A percentile compares a stretch with the other conserved stretches of the same genome.
Conservation (phyloP, 2,329 filamentous ascomycete species). For the Colletotrichum zoysiae region DNA sequence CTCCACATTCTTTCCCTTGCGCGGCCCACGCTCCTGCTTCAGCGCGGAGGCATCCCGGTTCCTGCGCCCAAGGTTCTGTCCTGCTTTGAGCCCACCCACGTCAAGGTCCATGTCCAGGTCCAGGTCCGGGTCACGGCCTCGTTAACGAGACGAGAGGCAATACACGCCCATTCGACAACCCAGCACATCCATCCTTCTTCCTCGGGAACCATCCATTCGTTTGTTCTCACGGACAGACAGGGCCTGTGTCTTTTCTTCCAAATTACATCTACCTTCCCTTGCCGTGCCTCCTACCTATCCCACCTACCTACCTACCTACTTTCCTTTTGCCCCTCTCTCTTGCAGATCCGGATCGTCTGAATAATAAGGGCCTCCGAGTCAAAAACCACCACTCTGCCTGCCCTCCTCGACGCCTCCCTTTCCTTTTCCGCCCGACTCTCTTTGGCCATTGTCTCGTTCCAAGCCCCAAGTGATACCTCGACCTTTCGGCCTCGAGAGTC, state of each 20-base stretch:
- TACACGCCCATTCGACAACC: constrained; percentile 19
- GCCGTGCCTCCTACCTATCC: constrained; percentile 4
- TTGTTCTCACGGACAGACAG: constrained; percentile 1
- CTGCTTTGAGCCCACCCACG: constrained; percentile 28
- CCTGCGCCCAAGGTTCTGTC: constrained; percentile 24
- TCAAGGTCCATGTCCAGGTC: constrained; percentile 17
- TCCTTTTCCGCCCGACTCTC: constrained; percentile 20
- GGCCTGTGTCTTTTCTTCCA: constrained; percentile 28
- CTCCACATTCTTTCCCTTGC: constrained; percentile 15
- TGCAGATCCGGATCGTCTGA: constrained; percentile 41
- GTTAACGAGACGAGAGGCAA: constrained; percentile 35
- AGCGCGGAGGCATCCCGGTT: constrained; percentile 2
- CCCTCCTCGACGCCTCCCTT: constrained; percentile 28
- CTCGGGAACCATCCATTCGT: constrained; percentile 27
- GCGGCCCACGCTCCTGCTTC: constrained; percentile 26
- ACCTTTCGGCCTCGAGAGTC: constrained; percentile 13
- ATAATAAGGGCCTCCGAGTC: constrained; percentile 25
- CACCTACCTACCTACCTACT: constrained; percentile 32
- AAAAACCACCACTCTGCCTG: constrained; percentile 29
- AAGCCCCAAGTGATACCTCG: constrained; percentile 19
- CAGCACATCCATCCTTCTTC: constrained; percentile 9
- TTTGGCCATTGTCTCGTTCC: constrained; percentile 22
- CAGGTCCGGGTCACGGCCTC: constrained; percentile 34
- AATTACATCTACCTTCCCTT: constrained; percentile 40
- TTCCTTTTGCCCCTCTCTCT: constrained; percentile 37